These are phyloP conservation scores for Colletotrichum abscissum DNA, from an alignment of 2,329 filamentous ascomycete species.

Conservation along the genomic window DNA sequence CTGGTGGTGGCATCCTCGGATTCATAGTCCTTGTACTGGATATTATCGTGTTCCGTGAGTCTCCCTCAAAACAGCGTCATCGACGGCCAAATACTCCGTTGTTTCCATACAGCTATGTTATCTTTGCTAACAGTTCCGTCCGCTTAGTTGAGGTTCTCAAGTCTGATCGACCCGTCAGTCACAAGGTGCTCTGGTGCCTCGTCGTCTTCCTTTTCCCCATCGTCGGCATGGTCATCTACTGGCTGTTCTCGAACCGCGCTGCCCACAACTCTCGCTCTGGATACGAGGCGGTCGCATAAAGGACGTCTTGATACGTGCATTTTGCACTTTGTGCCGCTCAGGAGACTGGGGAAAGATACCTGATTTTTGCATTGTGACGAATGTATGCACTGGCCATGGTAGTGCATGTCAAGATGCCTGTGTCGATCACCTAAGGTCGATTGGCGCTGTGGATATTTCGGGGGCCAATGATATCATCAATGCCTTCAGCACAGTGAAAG, in stretches of 20 bases:
- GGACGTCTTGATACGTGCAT: not conserved
- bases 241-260: slow-evolving; percentile 70
- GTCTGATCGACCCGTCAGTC: slow-evolving; percentile 66
- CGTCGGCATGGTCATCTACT: slow-evolving; percentile 71
- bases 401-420: too few relatives aligned
- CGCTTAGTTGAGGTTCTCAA: slow-evolving; percentile 71
- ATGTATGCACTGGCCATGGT: too few relatives aligned
- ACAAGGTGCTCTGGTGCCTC: slow-evolving; percentile 72
- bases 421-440: too few relatives aligned
- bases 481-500: too few relatives aligned
- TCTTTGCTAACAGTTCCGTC: slow-evolving; percentile 27
- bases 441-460: too few relatives aligned
- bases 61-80: not conserved
- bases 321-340: not conserved
- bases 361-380: too few relatives aligned
- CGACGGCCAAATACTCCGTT: not conserved
- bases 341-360: too few relatives aligned
- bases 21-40: slow-evolving; percentile 72
- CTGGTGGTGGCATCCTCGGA: slow-evolving; percentile 70
- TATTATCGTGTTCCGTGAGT: slow-evolving; percentile 71
- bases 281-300: slow-evolving; percentile 62
- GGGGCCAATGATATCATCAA: too few relatives aligned
- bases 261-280: slow-evolving; percentile 62
- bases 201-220: slow-evolving; percentile 74
- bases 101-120: too few relatives aligned